Base-by-base conservation (phyloP, 306 rosid genomes). In the Vigna reflexopilosa region DNA sequence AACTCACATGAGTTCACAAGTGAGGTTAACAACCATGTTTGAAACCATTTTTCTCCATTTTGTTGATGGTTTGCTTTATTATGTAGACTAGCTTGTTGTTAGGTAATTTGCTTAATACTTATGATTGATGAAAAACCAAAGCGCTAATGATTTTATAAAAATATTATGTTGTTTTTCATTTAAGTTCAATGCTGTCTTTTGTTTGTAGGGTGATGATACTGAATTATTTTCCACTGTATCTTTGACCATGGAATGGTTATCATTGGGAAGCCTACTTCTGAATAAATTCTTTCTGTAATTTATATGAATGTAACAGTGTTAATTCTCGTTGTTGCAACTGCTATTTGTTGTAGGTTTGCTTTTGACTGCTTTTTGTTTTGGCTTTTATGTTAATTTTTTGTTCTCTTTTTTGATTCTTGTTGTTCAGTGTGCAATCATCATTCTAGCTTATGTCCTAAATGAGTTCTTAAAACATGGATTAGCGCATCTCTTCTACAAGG, bases 391-490 rank as follows among this genome's bases (percentile, higher is more conserved):
- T 16, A 30, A 9, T 16, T 32, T 32, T 64, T 38, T 17, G 50
- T 65, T 6, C 15, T 9, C 28, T 32, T 65, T 17, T 10, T 11
- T 7, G 52, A 42, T 17, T 40, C 12, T 61, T 59, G 4, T 6
- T 61, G 42, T 59, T 59, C 67, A 44, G 20, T 70, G 30, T 50
- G 30, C 62, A 70, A 51, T 70, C 28, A 70, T 48, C 9, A 1
- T 70, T 49, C 48, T 70, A 30, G 30, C 11, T 32, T 3, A 10
- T 50, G n/a, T 30, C 30, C 61, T 70, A 50, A 17, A 30, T 49
- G 28, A 48, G 44, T 49, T 48, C 30, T 70, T 68, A 48, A 24
- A 68, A 68, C 57, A 68, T 47, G 52, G 14, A 22, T 26, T 14
- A 10, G 2, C 26, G 73, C 73, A 14, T 47, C 48, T 48, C 4